A percentile compares a stretch with the other conserved stretches of the same genome.
phyloP scores from a whole-genome alignment of 1,139 yeast species.

The Candida frijolesensis region DNA sequence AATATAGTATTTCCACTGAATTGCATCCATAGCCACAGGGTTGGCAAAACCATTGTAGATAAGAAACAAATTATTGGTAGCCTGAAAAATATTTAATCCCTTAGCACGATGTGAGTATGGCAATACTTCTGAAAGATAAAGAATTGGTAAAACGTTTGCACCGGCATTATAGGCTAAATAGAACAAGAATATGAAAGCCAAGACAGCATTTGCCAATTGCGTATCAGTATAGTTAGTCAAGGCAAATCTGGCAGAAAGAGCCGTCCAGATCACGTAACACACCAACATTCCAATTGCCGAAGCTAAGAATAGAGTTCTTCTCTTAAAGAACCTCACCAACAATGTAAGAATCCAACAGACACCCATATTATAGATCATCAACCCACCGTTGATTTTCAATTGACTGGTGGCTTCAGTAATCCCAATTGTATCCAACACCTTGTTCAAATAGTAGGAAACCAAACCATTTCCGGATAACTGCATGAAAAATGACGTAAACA shows the following conservation, averaged over 20 bases:
- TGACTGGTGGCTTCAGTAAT: constrained; percentile 45
- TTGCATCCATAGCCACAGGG: constrained; percentile 61
- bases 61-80: constrained; percentile 26
- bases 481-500: constrained; percentile 40
- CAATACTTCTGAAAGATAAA: constrained; percentile 42
- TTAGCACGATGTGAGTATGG: constrained; percentile 49
- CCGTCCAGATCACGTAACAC: constrained; percentile 42
- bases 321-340: constrained; percentile 32
- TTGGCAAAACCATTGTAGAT: constrained; percentile 49
- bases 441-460: constrained; percentile 51
- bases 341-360: constrained; percentile 34
- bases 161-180: constrained; percentile 39
- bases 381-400: constrained; percentile 48
- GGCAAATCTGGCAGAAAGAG: constrained; percentile 39
- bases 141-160: too few species aligned
- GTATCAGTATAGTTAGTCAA: constrained; percentile 35
- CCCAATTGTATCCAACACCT: constrained; percentile 52
- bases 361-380: constrained; percentile 45
- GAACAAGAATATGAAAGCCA: constrained; percentile 49
- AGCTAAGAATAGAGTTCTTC: constrained; percentile 50
- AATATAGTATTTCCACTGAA: constrained; percentile 62
- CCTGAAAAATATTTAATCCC: constrained; percentile 38
- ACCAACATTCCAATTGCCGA: too few species aligned
- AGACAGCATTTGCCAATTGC: constrained; percentile 43
- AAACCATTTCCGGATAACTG: constrained; percentile 57